Base-by-base conservation (phyloP, 306 rosid species). In the Mimosa bimucronata region DNA sequence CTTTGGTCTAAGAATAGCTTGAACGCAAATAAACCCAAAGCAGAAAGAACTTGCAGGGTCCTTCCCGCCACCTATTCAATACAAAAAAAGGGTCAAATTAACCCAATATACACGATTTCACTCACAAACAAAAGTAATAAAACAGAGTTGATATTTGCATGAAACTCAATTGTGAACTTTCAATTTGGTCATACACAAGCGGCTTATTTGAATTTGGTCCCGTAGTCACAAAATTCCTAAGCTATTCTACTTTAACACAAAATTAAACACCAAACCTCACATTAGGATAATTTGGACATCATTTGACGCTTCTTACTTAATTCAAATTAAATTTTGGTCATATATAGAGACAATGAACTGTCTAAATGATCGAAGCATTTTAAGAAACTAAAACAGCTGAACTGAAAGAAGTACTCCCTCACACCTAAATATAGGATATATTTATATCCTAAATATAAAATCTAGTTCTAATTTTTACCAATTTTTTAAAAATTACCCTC, bases 11-110 rank as follows among this genome's bases (percentile, higher is more conserved):
- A 58, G n/a, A 85, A 83, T 12, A 94, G 82, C 41, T 84, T 90
- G 86, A 86, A 41, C 65, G 93, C 98, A 84, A 94, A 94, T 18
- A 90, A 85, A 73, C 87, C 88, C 64, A 94, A 40, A 34, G 92
- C 85, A 42, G 58, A 60, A 73, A 94, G 19, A 86, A 94, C 89
- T 77, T 86, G 74, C 83, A 91, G 37, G 65, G 98, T 83, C 92
- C 98, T 91, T 41, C 85, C 78, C 75, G 84, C 83, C 19, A 83
- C 91, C 97, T 92, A 82, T 25, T 18, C 48, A 64, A 30, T 6
- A 14, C 64, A 37, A n/a, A 67, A 53, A 21, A 74, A n/a, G 12
- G 3, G 7, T 77, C 53, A 28, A 75, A 67, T 80, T 14, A 83
- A 74, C 52, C 42, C 74, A n/a, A 30, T 30, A 23, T 75, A 41